Base-by-base conservation (phyloP, 129 eudicot species). In the Pittosporum tobira region DNA sequence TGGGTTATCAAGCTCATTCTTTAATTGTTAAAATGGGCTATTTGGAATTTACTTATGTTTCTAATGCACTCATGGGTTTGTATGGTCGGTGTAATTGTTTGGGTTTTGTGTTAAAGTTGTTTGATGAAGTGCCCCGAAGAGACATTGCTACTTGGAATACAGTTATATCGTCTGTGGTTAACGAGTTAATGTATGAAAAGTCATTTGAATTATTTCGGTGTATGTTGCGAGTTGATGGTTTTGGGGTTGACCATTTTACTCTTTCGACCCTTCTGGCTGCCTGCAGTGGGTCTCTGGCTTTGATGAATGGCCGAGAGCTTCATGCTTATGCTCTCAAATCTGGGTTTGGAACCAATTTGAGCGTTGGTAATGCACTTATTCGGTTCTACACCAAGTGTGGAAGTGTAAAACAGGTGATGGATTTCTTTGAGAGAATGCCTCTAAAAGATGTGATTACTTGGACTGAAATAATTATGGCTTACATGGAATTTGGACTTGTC, bases 71-170 rank as follows among this genome's bases (percentile, higher is more conserved):
- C 11, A 81, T 93, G 96, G 85, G 85, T 15, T 59, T 87, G 64
- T 87, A 93, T 58, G 47, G 81, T 9, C 74, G 79, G 52, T 78
- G 90, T 75, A 88, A 84, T 47, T 68, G 71, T 67, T 76, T 79
- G 18, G 80, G 73, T 65, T 45, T 16, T 73, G 91, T 63, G 20
- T 59, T 76, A 20, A 28, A 72, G 57, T 29, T 93, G 85, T 87
- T 93, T 23, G 80, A 70, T 69, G 79, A 79, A 63, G 81, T 93
- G 90, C 71, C 72, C 2, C 56, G 43, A 1, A 79, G 91, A 53
- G 86, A 83, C 63, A 49, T 74, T 61, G 83, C 80, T 5, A 81
- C 91, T 2, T 87, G 99, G 99, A 93, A 87, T 74, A 93, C 99
- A 4, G 80, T 75, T 48, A 65, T 87, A 11, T 73, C 94, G 18